Evolutionary conservation across 495 filamentous ascomycete species (phyloP), one percentile per base, ranked within the genome.

Genomic region (Podospora australis): DNA sequence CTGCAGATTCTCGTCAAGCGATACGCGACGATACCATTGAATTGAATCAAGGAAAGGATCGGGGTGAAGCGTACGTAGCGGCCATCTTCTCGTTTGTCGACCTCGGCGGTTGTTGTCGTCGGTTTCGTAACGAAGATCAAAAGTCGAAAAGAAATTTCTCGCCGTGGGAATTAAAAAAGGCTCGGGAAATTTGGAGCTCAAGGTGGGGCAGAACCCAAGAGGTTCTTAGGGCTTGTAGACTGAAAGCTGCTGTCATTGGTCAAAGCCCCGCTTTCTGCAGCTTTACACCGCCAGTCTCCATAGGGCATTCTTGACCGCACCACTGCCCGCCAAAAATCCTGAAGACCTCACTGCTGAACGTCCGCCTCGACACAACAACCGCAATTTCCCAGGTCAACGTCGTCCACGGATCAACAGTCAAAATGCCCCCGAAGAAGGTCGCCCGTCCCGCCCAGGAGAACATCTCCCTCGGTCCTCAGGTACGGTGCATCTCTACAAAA

Each of bases 391-490:
- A 43, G 41, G 43, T 48, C 28, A 46, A 58, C 46, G n/a, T n/a
- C n/a, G 32, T 36, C 19, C 19, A n/a, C 59, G 32, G 51, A 60
- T 50, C 46, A 55, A 21, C 49, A 56, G 62, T 60, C 73, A 84
- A 63, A 65, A 88, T 88, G 85, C 74, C 86, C 73, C 86, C 86
- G 64, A 92, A 94, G 83, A 90, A 89, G 73, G 73, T 81, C 65
- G 70, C 78, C 70, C 80, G 84, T 60, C 78, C 78, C 55, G 75
- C 77, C 42, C 81, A 89, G 72, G 94, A 98, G 82, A 98, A 98
- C 78, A 88, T 98, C 80, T 90, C 88, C 74, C 87, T 98, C 56
- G 92, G 92, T 57, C 92, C 92, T 63, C 88, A 94, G 73, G 20
- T 23, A n/a, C n/a, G n/a, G n/a, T n/a, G n/a, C n/a, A n/a, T n/a